Evolutionary conservation across 768 basidiomycete genomes (phyloP).

Genomic region (Suillus subluteus): DNA sequence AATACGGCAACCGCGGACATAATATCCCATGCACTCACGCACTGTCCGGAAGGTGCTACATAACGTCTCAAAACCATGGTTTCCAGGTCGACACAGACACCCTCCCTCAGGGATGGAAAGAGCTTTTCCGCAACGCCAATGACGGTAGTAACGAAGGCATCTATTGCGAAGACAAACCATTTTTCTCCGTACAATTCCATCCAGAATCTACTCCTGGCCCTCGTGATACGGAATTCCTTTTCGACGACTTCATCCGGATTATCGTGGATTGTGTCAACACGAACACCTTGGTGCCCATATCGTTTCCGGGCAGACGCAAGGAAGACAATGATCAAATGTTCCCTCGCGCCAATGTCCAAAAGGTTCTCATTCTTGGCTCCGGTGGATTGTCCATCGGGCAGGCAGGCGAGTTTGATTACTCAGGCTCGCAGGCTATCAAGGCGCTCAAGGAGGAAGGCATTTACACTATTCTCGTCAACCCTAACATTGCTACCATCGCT

Average conservation of each 20-base stretch:
- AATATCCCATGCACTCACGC: constrained; percentile 98
- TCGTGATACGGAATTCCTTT: constrained; percentile 97
- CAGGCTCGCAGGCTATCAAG: constrained; percentile 98
- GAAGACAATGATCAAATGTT: constrained; percentile 78
- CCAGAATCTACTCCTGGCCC: constrained; percentile 97
- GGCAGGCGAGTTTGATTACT: constrained; percentile 99
- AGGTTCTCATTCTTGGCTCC: constrained; percentile 96
- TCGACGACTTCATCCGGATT: constrained; percentile 95
- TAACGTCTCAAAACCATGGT: constrained; percentile 99
- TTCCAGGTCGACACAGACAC: constrained; percentile 88
- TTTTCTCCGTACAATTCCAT: constrained; percentile 99
- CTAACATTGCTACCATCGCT: constrained; percentile 98
- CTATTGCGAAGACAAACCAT: constrained; percentile 89
- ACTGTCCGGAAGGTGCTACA: constrained; percentile 94
- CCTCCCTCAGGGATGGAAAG: constrained; percentile 86
- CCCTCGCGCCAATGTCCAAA: constrained; percentile 79
- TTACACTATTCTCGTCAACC: constrained; percentile 98
- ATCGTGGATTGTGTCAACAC: constrained; percentile 73
- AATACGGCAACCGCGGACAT: constrained; percentile 98
- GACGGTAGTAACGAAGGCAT: constrained; percentile 98
- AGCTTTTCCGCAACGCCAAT: constrained; percentile 95
- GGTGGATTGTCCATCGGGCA: constrained; percentile 98
- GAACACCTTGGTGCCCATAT: constrained; percentile 56
- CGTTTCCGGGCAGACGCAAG: constrained; percentile 78
- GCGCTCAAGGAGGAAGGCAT: constrained; percentile 99